Base-by-base conservation (phyloP, 352 stramenopile species). In the Plasmopara viticola region DNA sequence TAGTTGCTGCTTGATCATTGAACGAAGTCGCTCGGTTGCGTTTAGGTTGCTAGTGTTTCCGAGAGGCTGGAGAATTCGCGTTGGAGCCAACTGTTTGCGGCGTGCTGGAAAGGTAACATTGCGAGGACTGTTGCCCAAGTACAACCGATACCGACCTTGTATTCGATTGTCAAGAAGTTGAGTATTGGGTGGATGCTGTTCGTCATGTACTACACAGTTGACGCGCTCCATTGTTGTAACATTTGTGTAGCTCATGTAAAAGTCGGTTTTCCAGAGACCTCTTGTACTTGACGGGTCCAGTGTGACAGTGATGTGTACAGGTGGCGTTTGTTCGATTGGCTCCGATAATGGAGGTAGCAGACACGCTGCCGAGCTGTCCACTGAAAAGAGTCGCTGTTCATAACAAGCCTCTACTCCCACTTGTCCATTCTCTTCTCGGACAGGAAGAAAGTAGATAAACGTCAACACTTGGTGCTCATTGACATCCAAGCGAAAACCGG, bases 401-500 rank as follows among this genome's bases (percentile, higher is more conserved):
- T 85, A 82, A 30, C 78, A 89, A 14, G 51, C 58, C 28, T 77
- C 61, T 9, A 77, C 55, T 25, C 55, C 43, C 1, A 58, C 59
- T 39, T 65, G 43, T 0, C 54, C 55, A 44, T 58, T 53, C 38
- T 53, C 42, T 25, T 76, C 56, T 9, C 73, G 9, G 9, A 82
- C 58, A 9, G 80, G 78, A 9, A 87, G 38, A 50, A 72, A 87
- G 63, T 85, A 87, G 9, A 85, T 65, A 31, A 93, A 66, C 12
- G 66, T 69, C 38, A 90, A 56, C 10, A 72, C 62, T 35, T 84
- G 60, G n/a, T 77, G 62, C 9, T 62, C 48, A 15, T 78, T 76
- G 25, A 93, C 30, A 48, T 88, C 76, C 25, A 93, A 46, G 0
- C 78, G 78, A 55, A 93, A 86, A 9, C 83, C 83, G 0, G 72